Percentiles rank a stretch among this genome's conserved stretches.
Conservation (phyloP, 768 basidiomycete genomes). For the Krasilnikovozyma curviuscula region DNA sequence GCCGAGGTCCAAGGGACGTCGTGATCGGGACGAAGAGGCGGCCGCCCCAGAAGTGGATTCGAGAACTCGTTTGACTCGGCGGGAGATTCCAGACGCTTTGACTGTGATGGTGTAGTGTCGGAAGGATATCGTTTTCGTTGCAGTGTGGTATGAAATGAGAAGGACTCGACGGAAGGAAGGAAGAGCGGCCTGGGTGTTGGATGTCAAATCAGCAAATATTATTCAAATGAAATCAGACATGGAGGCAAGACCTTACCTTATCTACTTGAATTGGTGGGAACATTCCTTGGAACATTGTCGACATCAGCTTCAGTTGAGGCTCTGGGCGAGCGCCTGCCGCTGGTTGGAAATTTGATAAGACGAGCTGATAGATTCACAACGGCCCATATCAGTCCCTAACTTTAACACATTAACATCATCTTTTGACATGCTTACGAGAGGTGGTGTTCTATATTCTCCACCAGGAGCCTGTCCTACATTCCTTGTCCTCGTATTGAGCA, state of each 20-base stretch:
- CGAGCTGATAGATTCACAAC: slow-evolving; percentile 40
- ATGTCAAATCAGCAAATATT: slow-evolving; percentile 33
- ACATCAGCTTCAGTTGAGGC: slow-evolving; percentile 71
- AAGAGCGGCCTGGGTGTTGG: slow-evolving; percentile 61
- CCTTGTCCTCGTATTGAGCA: slow-evolving; percentile 22
- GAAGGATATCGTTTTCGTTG: slow-evolving; percentile 69
- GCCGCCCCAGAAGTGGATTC: slow-evolving; percentile 33
- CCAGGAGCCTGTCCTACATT: slow-evolving; percentile 26
- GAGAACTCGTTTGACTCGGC: slow-evolving; percentile 69
- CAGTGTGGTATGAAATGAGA: slow-evolving; percentile 73
- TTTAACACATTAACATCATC: not conserved
- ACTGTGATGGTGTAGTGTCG: slow-evolving; percentile 91
- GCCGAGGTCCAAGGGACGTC: slow-evolving; percentile 48
- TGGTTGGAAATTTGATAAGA: slow-evolving; percentile 49
- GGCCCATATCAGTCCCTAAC: not conserved
- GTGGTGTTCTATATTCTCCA: slow-evolving; percentile 57
- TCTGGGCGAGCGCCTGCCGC: slow-evolving; percentile 37
- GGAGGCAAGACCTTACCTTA: slow-evolving; percentile 19
- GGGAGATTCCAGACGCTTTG: slow-evolving; percentile 81
- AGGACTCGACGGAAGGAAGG: slow-evolving; percentile 60
- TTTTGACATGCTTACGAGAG: slow-evolving; percentile 42
- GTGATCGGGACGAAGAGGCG: slow-evolving; percentile 1
- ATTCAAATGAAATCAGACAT: not conserved
- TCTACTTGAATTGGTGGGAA: slow-evolving; percentile 65
- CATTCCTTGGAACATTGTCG: slow-evolving; percentile 88